Evolutionary conservation across 805 yeast species (phyloP).

Genomic region (Myxozyma neotropica): DNA sequence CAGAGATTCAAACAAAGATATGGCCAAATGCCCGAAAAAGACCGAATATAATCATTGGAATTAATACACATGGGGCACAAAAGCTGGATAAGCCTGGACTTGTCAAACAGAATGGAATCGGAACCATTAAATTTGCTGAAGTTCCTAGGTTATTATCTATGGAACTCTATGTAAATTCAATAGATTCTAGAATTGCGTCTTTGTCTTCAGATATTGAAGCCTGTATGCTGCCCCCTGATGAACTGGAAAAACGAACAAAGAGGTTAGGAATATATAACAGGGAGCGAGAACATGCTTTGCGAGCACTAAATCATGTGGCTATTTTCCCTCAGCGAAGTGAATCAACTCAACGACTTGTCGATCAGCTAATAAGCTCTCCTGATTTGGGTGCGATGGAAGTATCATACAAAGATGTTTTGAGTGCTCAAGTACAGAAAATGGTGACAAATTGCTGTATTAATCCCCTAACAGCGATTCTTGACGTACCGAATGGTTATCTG

Average conservation of each 20-base stretch:
- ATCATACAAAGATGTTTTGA: slow-evolving; percentile 50
- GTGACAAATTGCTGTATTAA: slow-evolving; percentile 82
- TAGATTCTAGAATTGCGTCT: not conserved
- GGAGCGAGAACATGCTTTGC: not conserved
- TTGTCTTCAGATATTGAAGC: not conserved
- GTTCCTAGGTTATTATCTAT: slow-evolving; percentile 48
- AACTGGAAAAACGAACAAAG: not conserved
- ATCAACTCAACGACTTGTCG: slow-evolving; percentile 9
- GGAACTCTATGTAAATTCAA: not conserved
- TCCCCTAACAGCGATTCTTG: slow-evolving; percentile 75
- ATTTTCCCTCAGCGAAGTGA: not conserved
- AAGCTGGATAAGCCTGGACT: slow-evolving; percentile 39
- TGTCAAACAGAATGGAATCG: slow-evolving; percentile 71
- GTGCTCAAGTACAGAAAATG: slow-evolving; percentile 74
- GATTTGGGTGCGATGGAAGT: slow-evolving; percentile 32
- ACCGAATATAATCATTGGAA: slow-evolving; percentile 72
- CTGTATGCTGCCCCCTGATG: not conserved
- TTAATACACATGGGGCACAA: slow-evolving; percentile 76
- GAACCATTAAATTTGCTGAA: slow-evolving; percentile 60
- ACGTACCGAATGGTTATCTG: slow-evolving; percentile 78
- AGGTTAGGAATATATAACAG: not conserved
- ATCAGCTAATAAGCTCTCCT: slow-evolving; percentile 11
- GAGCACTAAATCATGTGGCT: not conserved
- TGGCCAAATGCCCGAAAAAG: slow-evolving; percentile 54
- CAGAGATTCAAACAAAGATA: slow-evolving; percentile 49